These are phyloP conservation scores for Rhododendron henanense DNA, from an alignment of 148 eudicot genomes.

Conservation along the genomic window DNA sequence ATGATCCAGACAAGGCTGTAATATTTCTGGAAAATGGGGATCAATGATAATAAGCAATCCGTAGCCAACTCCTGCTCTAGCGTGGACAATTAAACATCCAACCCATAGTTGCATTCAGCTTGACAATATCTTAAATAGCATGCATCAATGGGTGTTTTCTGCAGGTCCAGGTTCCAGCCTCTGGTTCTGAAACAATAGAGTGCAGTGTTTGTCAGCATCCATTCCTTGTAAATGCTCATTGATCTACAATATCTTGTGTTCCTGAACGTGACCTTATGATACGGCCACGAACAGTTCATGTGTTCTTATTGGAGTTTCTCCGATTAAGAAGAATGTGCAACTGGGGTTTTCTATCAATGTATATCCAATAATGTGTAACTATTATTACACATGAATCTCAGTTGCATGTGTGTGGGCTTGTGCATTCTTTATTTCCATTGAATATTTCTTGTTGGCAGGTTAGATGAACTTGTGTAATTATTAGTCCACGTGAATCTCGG, in stretches of 20 bases:
- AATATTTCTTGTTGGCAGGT: not conserved
- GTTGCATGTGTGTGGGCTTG: not conserved
- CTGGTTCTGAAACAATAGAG: conserved; percentile 80
- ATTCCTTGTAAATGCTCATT: conserved; percentile 61
- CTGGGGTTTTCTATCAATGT: not conserved
- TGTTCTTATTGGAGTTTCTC: not conserved
- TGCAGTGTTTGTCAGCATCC: conserved; percentile 92
- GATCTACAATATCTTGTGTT: conserved; percentile 2
- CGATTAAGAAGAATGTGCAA: not conserved
- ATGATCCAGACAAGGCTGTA: not conserved
- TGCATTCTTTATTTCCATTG: not conserved
- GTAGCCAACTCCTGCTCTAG: not conserved
- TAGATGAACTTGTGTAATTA: not conserved
- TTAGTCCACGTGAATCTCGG: not conserved
- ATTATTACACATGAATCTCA: not conserved
- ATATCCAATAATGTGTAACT: not conserved
- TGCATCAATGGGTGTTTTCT: conserved; percentile 3
- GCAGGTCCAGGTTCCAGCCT: conserved; percentile 72
- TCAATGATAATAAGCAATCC: not conserved
- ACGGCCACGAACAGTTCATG: not conserved
- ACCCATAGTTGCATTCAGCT: not conserved
- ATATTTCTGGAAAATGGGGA: not conserved
- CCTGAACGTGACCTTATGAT: not conserved
- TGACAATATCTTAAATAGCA: not conserved
- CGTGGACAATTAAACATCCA: not conserved